Percentiles rank a stretch among this genome's conserved stretches.
phyloP scores from a whole-genome alignment of 2,329 filamentous ascomycete genomes.

The Paecilomyces niveus region DNA sequence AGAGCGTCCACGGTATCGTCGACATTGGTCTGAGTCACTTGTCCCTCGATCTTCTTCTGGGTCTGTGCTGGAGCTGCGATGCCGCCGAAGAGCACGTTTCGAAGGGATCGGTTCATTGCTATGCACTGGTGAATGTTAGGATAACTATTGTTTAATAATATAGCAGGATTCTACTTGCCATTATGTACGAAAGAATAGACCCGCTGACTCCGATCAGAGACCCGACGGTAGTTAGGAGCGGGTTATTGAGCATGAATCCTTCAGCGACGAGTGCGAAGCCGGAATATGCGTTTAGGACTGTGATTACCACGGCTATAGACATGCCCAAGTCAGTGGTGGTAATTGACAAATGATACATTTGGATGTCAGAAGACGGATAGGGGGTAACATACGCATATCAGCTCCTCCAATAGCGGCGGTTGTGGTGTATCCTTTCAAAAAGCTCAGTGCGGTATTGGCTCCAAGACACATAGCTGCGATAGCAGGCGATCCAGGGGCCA shows the following conservation, averaged over 20 bases:
- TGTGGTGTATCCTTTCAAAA: constrained; percentile 80
- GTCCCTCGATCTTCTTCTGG: constrained; percentile 71
- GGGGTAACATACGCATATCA: constrained; percentile 61
- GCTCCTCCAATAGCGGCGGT: constrained; percentile 86
- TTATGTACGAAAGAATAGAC: constrained; percentile 80
- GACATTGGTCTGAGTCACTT: constrained; percentile 68
- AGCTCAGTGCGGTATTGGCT: constrained; percentile 70
- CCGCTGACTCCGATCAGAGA: constrained; percentile 83
- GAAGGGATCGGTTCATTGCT: constrained; percentile 86
- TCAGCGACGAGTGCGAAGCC: constrained; percentile 86
- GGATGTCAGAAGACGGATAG: too few relatives aligned
- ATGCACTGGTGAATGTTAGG: constrained; percentile 51
- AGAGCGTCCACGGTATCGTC: constrained; percentile 76
- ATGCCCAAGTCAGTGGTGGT: constrained; percentile 10
- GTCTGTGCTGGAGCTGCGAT: constrained; percentile 57
- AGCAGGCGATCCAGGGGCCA: constrained; percentile 70
- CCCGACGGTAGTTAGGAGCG: constrained; percentile 75
- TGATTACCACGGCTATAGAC: constrained; percentile 67
- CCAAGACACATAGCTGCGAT: constrained; percentile 73
- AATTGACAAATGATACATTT: constrained; percentile 8
- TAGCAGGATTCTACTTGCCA: constrained; percentile 30
- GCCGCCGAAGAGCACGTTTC: constrained; percentile 82
- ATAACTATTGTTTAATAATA: background rate
- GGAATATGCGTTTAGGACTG: constrained; percentile 82
- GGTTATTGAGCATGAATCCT: constrained; percentile 85